A percentile compares a stretch with the other conserved stretches of the same genome.
phyloP scores from a whole-genome alignment of 148 eudicot species.

The Oxyria digyna region DNA sequence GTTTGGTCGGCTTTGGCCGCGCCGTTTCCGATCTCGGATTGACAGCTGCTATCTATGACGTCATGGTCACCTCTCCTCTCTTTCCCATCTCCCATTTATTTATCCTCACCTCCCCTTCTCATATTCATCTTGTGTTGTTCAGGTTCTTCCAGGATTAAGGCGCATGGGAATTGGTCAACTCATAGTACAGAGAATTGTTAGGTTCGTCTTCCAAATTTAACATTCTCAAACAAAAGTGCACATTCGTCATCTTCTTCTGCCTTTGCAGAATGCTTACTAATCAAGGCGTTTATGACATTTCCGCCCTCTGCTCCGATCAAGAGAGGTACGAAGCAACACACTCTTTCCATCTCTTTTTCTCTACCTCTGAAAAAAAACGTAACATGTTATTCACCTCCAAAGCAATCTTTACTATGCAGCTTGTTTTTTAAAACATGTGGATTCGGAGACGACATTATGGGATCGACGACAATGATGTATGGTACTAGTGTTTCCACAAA shows the following conservation, averaged over 20 bases:
- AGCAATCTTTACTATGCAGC: conserved; percentile 25
- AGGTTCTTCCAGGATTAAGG: conserved; percentile 61
- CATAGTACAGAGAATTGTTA: conserved; percentile 58
- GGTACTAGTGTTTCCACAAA: conserved; percentile 15
- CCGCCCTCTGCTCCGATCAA: conserved; percentile 61
- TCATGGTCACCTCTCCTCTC: conserved; percentile 43
- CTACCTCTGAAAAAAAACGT: background rate
- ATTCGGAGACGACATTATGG: conserved; percentile 65
- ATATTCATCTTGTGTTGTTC: too few species aligned
- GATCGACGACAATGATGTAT: conserved; percentile 84
- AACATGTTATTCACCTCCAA: background rate
- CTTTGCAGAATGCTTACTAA: conserved; percentile 55
- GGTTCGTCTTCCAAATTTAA: conserved; percentile 27
- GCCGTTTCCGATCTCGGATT: conserved; percentile 61
- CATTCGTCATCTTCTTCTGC: background rate
- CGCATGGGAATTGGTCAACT: conserved; percentile 64
- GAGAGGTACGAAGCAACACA: conserved; percentile 37
- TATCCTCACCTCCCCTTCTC: too few species aligned
- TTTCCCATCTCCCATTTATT: too few species aligned
- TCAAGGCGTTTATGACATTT: conserved; percentile 66
- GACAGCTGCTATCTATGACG: conserved; percentile 76
- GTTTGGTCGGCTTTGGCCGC: conserved; percentile 76
- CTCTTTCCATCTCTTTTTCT: background rate
- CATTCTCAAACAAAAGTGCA: background rate
- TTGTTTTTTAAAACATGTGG: conserved; percentile 65